Conservation (phyloP, 1,284 basidiomycete genomes). For the Austropuccinia psidii region DNA sequence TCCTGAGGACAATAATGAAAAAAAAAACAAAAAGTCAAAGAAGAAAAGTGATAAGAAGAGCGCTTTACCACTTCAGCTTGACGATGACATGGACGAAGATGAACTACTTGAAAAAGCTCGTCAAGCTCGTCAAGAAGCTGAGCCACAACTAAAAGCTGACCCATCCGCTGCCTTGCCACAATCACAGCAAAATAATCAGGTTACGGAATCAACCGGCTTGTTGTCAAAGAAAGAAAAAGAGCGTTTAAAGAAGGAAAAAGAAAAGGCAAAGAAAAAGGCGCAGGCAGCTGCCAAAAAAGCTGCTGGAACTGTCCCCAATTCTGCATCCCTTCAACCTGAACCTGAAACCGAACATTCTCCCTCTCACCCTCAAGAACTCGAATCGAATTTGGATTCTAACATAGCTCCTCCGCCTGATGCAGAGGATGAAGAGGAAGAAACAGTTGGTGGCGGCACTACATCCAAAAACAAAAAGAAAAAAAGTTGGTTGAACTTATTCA, state of each 20-base stretch:
- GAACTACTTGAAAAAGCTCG: conserved; percentile 22
- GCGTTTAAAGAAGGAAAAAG: conserved; percentile 83
- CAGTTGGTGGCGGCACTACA: conserved; percentile 53
- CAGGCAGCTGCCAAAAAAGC: conserved; percentile 79
- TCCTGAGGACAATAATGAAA: conserved; percentile 11
- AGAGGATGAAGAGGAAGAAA: conserved; percentile 55
- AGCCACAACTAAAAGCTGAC: conserved; percentile 6
- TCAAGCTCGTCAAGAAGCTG: conserved; percentile 33
- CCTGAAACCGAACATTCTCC: conserved; percentile 40
- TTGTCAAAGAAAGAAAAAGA: conserved; percentile 88
- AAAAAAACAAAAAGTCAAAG: too few relatives aligned
- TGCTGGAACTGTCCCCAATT: conserved; percentile 47
- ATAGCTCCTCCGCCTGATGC: conserved; percentile 46
- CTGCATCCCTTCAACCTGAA: conserved; percentile 37
- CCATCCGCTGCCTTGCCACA: background rate
- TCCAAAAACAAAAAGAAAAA: conserved; percentile 46
- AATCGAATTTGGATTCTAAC: background rate
- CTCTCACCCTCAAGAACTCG: conserved; percentile 42
- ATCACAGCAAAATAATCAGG: conserved; percentile 50
- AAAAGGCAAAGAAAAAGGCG: conserved; percentile 94
- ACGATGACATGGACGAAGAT: conserved; percentile 36
- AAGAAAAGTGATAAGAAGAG: conserved; percentile 27
- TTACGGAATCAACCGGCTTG: conserved; percentile 52
- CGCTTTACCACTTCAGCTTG: too few relatives aligned
- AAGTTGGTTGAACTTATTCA: conserved; percentile 39